These are phyloP conservation scores for Tolypocladium ophioglossoides DNA, from an alignment of 2,329 filamentous ascomycete genomes.

Conservation along the genomic window DNA sequence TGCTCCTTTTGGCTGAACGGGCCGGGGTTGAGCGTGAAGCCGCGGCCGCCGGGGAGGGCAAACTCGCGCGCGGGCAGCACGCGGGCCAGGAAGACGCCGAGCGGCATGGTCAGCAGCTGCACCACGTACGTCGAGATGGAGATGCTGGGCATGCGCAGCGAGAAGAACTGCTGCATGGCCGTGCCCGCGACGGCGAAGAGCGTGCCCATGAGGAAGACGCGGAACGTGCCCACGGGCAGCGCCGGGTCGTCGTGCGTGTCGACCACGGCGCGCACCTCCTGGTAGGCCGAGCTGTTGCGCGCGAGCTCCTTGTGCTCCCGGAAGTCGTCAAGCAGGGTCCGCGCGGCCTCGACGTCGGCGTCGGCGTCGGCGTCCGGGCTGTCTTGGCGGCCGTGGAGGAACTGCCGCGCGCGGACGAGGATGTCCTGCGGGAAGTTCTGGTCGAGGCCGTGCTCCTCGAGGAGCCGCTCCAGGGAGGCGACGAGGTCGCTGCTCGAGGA, in stretches of 20 bases:
- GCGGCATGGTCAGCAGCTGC: slow-evolving; percentile 27
- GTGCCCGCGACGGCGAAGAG: slow-evolving; percentile 19
- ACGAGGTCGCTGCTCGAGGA: neutral
- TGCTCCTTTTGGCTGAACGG: slow-evolving; percentile 45
- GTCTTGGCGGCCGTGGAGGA: slow-evolving; percentile 17
- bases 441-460: slow-evolving; percentile 31
- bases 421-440: slow-evolving; percentile 34
- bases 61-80: slow-evolving; percentile 6
- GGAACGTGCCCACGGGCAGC: slow-evolving; percentile 29
- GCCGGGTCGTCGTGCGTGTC: slow-evolving; percentile 29
- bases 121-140: slow-evolving; percentile 27
- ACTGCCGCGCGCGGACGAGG: slow-evolving; percentile 28
- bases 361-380: no score
- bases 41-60: neutral
- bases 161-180: slow-evolving; percentile 24
- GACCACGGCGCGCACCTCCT: slow-evolving; percentile 34
- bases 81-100: slow-evolving; percentile 22
- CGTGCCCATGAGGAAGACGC: slow-evolving; percentile 27
- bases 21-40: slow-evolving; percentile 32
- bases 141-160: slow-evolving; percentile 29
- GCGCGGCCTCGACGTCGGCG: slow-evolving; percentile 10
- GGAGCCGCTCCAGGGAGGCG: slow-evolving; percentile 11
- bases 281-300: slow-evolving; percentile 24
- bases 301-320: slow-evolving; percentile 13
- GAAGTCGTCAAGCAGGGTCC: slow-evolving; percentile 10